Evolutionary conservation across 306 rosid genomes (phyloP), one percentile per base, ranked within the genome.

Genomic region (Trifolium pratense): DNA sequence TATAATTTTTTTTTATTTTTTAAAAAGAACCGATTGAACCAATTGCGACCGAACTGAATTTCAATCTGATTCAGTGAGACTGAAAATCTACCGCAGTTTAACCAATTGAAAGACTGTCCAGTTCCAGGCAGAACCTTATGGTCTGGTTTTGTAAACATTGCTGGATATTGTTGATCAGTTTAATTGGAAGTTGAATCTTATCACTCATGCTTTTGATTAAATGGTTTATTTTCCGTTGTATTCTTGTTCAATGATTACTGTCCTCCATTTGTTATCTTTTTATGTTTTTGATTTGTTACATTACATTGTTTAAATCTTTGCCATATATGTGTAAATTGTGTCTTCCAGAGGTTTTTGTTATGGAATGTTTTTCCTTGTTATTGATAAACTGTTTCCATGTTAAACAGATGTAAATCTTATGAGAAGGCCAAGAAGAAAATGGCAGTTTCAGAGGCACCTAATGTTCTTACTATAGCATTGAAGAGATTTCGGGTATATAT

Each of bases 391-490:
- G 23, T 49, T 58, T 48, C 72, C 31, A 1, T 78, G 56, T 72
- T 71, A 42, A 78, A 76, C 85, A 93, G 98, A 67, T 93, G 98
- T 87, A 89, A 93, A 82, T 84, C 96, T 82, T 90, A 89, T 57
- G 91, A 87, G 90, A 93, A 86, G 82, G 98, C 98, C 61, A 93
- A 93, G 82, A 93, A 93, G 93, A 89, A 90, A 77, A 72, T 93
- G 85, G 88, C 93, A 69, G 82, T 93, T 77, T 81, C 84, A 60
- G 98, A 93, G 82, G 98, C 97, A 68, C 96, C 97, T 45, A 93
- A 93, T 78, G 85, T 89, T 77, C 98, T 93, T 79, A 90, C 98
- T 11, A 80, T 93, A 79, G 97, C 92, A 67, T 77, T 93, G 18
- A 93, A 93, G 89, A 86, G 98, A 78, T 93, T 93, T 79, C 91